Evolutionary conservation across 2,329 filamentous ascomycete genomes (phyloP).

Genomic region (Sphaerulina vaccinii): DNA sequence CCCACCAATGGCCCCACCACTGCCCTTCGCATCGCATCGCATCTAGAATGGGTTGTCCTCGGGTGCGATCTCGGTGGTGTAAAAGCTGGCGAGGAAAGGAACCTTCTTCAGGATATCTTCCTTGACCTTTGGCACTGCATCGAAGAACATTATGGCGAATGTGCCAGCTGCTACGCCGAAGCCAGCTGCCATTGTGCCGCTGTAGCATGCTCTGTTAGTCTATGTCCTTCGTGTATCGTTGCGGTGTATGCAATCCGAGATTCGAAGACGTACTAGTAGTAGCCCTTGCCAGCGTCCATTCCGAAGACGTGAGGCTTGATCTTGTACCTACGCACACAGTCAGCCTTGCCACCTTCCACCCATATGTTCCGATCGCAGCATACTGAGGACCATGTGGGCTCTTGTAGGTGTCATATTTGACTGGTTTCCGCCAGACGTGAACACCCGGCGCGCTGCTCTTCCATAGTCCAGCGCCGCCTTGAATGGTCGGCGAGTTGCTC

Average conservation of each 20-base stretch:
- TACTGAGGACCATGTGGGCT: constrained; percentile 61
- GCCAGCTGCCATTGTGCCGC: constrained; percentile 50
- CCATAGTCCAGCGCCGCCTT: constrained; percentile 20
- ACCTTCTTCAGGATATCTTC: constrained; percentile 52
- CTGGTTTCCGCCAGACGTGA: constrained; percentile 38
- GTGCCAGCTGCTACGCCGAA: constrained; percentile 59
- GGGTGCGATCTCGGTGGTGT: constrained; percentile 56
- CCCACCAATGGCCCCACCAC: too few species aligned
- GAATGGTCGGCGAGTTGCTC: constrained; percentile 16
- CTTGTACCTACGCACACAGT: constrained; percentile 47
- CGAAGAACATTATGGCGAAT: constrained; percentile 64
- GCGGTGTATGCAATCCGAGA: background rate
- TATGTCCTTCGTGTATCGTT: background rate
- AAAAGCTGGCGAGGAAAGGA: constrained; percentile 58
- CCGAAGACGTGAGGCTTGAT: constrained; percentile 51
- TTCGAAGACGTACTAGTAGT: constrained; percentile 8
- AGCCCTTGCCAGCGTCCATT: constrained; percentile 22
- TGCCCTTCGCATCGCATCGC: background rate
- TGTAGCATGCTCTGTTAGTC: constrained; percentile 32
- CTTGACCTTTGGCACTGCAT: constrained; percentile 52
- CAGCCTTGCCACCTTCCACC: constrained; percentile 3
- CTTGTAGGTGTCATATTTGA: constrained; percentile 51
- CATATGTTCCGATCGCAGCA: constrained; percentile 28
- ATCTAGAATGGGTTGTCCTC: constrained; percentile 62
- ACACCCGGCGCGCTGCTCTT: constrained; percentile 24